These are phyloP conservation scores for Zopfia rhizophila DNA, from an alignment of 2,329 filamentous ascomycete genomes.

Conservation along the genomic window DNA sequence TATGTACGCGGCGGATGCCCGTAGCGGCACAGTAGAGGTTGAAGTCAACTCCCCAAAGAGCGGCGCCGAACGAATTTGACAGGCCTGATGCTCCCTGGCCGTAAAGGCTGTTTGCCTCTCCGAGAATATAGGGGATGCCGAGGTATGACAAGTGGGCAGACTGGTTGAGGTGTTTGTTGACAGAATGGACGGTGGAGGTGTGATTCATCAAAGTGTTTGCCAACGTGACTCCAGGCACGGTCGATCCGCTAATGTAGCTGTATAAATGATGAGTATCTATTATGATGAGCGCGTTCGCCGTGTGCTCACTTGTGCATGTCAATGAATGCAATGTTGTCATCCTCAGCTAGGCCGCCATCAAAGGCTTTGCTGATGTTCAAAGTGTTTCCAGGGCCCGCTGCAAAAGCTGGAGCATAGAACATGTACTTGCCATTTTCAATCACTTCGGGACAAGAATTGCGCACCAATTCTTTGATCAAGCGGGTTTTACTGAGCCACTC, in stretches of 20 bases:
- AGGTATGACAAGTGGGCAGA: slow-evolving; percentile 56
- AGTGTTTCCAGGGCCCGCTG: slow-evolving; percentile 59
- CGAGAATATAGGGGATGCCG: slow-evolving; percentile 64
- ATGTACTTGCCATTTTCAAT: too few species aligned
- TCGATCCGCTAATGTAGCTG: slow-evolving; percentile 69
- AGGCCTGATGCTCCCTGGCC: slow-evolving; percentile 70
- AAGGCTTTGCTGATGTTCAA: slow-evolving; percentile 63
- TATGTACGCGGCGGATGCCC: slow-evolving; percentile 67
- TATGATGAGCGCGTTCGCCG: too few species aligned
- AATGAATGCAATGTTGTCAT: slow-evolving; percentile 61
- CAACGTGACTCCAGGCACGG: slow-evolving; percentile 68
- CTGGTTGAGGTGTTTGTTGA: slow-evolving; percentile 61
- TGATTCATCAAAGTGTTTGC: slow-evolving; percentile 74
- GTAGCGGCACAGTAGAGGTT: slow-evolving; percentile 67
- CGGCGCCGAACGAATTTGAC: slow-evolving; percentile 73
- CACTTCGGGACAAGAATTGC: too few species aligned
- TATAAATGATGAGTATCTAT: too few species aligned
- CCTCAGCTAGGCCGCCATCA: slow-evolving; percentile 61
- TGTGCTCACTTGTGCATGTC: slow-evolving; percentile 67
- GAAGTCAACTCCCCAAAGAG: slow-evolving; percentile 73
- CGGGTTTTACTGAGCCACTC: slow-evolving; percentile 69
- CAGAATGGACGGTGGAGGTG: slow-evolving; percentile 60
- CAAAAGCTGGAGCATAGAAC: too few species aligned
- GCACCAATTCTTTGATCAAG: slow-evolving; percentile 57
- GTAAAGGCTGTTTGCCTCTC: slow-evolving; percentile 71